Percentiles rank a stretch among this genome's conserved stretches.
Conservation (phyloP, 345 rosid species). For the Gossypium arboreum region DNA sequence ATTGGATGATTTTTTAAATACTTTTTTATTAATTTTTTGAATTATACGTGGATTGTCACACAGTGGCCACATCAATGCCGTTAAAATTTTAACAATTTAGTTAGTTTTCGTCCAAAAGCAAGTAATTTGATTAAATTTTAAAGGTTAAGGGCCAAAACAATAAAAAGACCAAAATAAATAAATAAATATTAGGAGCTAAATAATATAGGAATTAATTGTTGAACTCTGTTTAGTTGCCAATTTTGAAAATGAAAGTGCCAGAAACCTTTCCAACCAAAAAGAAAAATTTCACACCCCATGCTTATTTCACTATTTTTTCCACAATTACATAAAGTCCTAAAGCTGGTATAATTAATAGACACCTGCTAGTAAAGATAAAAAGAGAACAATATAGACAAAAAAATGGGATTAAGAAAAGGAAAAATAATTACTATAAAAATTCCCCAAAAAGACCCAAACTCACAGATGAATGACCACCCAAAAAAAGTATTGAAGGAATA, state of each 20-base stretch:
- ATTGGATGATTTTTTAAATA: too few relatives aligned
- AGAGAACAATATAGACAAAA: not conserved
- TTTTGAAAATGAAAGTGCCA: slow-evolving; percentile 1
- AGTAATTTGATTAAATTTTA: too few relatives aligned
- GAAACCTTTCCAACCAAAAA: not conserved
- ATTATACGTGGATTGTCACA: too few relatives aligned
- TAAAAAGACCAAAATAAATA: too few relatives aligned
- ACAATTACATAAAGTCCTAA: slow-evolving; percentile 39
- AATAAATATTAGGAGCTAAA: too few relatives aligned
- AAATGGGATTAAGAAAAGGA: slow-evolving; percentile 26
- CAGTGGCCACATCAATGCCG: too few relatives aligned
- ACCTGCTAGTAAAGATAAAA: slow-evolving; percentile 26
- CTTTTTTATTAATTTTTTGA: too few relatives aligned
- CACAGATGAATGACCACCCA: slow-evolving; percentile 31
- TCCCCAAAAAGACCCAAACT: slow-evolving; percentile 29
- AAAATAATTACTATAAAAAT: slow-evolving; percentile 33
- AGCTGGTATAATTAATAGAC: slow-evolving; percentile 29
- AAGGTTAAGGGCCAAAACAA: too few relatives aligned
- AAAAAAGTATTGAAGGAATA: slow-evolving; percentile 17
- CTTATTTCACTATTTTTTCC: slow-evolving; percentile 16
- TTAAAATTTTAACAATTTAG: too few relatives aligned
- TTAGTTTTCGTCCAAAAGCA: too few relatives aligned
- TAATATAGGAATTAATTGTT: slow-evolving; percentile 8
- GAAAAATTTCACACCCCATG: slow-evolving; percentile 22
- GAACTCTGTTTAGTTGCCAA: not conserved